phyloP scores from a whole-genome alignment of 164 flowering plant species.

The Macadamia tetraphylla region DNA sequence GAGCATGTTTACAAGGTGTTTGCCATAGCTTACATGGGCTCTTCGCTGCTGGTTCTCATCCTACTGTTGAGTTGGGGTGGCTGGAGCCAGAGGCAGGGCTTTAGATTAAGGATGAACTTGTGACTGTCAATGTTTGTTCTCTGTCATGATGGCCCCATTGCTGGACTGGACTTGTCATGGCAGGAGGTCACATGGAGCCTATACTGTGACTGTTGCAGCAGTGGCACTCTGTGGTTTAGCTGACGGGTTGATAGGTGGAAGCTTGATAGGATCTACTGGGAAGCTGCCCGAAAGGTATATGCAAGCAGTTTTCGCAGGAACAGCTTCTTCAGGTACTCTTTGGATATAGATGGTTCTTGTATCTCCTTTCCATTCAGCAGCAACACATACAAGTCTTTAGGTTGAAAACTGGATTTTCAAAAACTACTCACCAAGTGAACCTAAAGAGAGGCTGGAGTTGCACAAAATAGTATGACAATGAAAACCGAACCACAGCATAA shows the following conservation, averaged over 20 bases:
- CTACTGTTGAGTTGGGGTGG: conserved; percentile 33
- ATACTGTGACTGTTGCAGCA: conserved; percentile 39
- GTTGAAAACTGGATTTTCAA: too few species aligned
- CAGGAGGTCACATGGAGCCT: conserved; percentile 21
- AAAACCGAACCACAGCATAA: background rate
- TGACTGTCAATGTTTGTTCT: conserved; percentile 56
- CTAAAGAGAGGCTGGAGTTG: too few species aligned
- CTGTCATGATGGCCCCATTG: conserved; percentile 41
- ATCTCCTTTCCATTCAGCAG: background rate
- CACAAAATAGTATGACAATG: background rate
- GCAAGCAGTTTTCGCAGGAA: conserved; percentile 86
- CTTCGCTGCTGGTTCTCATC: conserved; percentile 50
- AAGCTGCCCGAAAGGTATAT: conserved; percentile 52
- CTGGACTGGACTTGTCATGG: conserved; percentile 41
- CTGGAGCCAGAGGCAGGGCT: conserved; percentile 28
- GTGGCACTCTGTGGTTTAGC: conserved; percentile 68
- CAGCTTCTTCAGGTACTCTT: conserved; percentile 75
- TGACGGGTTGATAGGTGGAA: conserved; percentile 80
- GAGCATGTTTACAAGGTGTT: conserved; percentile 67
- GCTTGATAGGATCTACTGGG: conserved; percentile 72
- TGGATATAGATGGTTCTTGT: background rate
- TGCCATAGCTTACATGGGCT: conserved; percentile 75
- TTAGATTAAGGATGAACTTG: conserved; percentile 60
- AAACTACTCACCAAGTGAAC: background rate
- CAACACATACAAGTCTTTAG: background rate